Evolutionary conservation across 2,329 filamentous ascomycete species (phyloP).

Genomic region (Mycosphaerella arachidis): DNA sequence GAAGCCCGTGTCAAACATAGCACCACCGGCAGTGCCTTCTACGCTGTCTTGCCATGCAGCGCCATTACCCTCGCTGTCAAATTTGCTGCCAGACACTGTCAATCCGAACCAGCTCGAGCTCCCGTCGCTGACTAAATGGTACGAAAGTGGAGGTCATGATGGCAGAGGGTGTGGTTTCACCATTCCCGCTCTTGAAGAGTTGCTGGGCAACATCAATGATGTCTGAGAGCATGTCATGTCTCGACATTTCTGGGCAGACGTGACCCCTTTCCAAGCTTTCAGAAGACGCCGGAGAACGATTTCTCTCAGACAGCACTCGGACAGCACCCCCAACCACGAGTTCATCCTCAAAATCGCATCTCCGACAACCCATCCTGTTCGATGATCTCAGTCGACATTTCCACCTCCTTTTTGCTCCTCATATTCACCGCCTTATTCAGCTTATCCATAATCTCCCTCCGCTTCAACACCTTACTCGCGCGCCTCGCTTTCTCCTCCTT

Average conservation of each 20-base stretch:
- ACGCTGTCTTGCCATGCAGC: conserved; percentile 12
- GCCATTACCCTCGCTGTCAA: conserved; percentile 13
- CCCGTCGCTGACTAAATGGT: conserved; percentile 26
- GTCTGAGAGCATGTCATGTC: not conserved
- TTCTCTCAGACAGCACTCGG: no score
- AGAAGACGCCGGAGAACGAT: not conserved
- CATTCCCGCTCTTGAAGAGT: not conserved
- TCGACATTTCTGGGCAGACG: no score
- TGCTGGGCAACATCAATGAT: not conserved
- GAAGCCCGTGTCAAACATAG: conserved; percentile 11
- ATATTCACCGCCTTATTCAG: not conserved
- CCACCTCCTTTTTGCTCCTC: not conserved
- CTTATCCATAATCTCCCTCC: not conserved
- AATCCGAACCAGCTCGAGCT: conserved; percentile 27
- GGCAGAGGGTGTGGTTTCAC: not conserved
- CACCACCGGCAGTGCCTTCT: conserved; percentile 13
- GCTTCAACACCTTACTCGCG: not conserved
- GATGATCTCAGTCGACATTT: not conserved
- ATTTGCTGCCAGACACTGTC: conserved; percentile 10
- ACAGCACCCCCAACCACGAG: not conserved
- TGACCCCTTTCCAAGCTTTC: no score
- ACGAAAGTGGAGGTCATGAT: conserved; percentile 6
- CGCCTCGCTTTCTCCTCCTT: not conserved
- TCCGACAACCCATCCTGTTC: no score
- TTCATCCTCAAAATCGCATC: not conserved